phyloP scores from a whole-genome alignment of 1,139 yeast genomes.

The Geotrichum restrictum region DNA sequence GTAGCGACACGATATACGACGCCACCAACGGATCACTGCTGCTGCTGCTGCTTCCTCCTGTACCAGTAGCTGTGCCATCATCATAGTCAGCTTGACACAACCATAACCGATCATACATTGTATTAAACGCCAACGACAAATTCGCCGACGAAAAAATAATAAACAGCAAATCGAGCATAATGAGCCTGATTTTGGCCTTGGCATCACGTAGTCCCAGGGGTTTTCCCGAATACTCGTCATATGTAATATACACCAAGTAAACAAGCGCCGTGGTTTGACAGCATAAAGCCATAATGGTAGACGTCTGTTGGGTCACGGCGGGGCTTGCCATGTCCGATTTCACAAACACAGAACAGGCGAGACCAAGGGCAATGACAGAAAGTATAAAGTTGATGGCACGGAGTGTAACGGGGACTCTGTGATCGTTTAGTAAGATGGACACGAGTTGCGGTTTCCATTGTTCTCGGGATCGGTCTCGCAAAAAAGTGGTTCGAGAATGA shows the following conservation, averaged over 20 bases:
- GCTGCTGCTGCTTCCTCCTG: too few relatives aligned
- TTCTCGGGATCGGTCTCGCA: slow-evolving; percentile 39
- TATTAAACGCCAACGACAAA: slow-evolving; percentile 76
- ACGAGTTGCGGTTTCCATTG: slow-evolving; percentile 61
- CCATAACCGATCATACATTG: slow-evolving; percentile 78
- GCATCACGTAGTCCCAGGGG: slow-evolving; percentile 89
- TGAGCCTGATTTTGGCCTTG: slow-evolving; percentile 69
- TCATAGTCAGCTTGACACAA: slow-evolving; percentile 48
- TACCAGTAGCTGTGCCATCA: too few relatives aligned
- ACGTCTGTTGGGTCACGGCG: slow-evolving; percentile 70
- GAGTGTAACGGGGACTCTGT: slow-evolving; percentile 73
- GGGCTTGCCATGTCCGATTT: slow-evolving; percentile 38
- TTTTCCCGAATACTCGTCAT: slow-evolving; percentile 86
- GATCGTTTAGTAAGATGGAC: slow-evolving; percentile 64
- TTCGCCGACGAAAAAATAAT: slow-evolving; percentile 93
- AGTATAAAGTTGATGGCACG: slow-evolving; percentile 60
- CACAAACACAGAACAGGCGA: slow-evolving; percentile 32
- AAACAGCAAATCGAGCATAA: slow-evolving; percentile 74
- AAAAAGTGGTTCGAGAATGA: slow-evolving; percentile 13
- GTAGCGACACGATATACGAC: slow-evolving; percentile 22
- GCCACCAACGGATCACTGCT: not conserved
- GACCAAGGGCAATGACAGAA: slow-evolving; percentile 32
- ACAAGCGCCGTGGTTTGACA: slow-evolving; percentile 77
- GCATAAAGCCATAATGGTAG: slow-evolving; percentile 86
- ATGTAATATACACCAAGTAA: slow-evolving; percentile 75